These are phyloP conservation scores for Fusarium guadeloupense DNA, from an alignment of 2,329 filamentous ascomycete species.

Conservation along the genomic window DNA sequence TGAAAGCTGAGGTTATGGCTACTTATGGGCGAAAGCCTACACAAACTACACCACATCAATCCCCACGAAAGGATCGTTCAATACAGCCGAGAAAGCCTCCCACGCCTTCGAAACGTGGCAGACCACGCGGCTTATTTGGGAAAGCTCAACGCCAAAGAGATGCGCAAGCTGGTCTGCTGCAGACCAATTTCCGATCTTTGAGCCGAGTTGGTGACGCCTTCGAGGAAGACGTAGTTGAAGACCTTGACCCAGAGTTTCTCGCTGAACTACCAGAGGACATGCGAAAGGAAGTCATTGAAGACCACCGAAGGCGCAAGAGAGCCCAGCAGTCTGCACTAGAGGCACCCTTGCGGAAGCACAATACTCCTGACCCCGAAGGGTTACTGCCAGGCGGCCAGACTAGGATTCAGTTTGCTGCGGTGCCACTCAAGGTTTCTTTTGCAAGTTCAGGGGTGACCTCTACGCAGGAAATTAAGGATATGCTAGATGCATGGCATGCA, in stretches of 20 bases:
- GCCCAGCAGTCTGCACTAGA: constrained; percentile 65
- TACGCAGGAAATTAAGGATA: constrained; percentile 72
- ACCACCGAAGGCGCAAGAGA: constrained; percentile 68
- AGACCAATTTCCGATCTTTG: constrained; percentile 74
- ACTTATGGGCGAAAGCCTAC: constrained; percentile 65
- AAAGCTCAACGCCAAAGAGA: constrained; percentile 62
- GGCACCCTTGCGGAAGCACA: constrained; percentile 43
- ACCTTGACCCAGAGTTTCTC: constrained; percentile 77
- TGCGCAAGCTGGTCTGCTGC: constrained; percentile 69
- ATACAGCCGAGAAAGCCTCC: constrained; percentile 62
- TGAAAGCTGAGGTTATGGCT: constrained; percentile 83
- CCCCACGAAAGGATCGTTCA: constrained; percentile 65
- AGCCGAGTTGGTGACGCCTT: constrained; percentile 45
- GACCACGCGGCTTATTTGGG: constrained; percentile 52
- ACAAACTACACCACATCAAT: constrained; percentile 56
- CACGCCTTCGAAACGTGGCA: constrained; percentile 73
- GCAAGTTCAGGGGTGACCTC: constrained; percentile 54
- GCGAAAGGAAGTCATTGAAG: constrained; percentile 78
- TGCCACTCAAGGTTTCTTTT: constrained; percentile 59
- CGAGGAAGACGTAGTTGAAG: constrained; percentile 53
- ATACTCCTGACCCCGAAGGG: constrained; percentile 37
- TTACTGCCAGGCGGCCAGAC: constrained; percentile 50
- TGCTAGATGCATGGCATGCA: constrained; percentile 78
- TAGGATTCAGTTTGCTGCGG: constrained; percentile 57
- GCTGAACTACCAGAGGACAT: constrained; percentile 85